Evolutionary conservation across 352 stramenopile genomes (phyloP), one percentile per base, ranked within the genome.

Genomic region (Phytophthora citrophthora): DNA sequence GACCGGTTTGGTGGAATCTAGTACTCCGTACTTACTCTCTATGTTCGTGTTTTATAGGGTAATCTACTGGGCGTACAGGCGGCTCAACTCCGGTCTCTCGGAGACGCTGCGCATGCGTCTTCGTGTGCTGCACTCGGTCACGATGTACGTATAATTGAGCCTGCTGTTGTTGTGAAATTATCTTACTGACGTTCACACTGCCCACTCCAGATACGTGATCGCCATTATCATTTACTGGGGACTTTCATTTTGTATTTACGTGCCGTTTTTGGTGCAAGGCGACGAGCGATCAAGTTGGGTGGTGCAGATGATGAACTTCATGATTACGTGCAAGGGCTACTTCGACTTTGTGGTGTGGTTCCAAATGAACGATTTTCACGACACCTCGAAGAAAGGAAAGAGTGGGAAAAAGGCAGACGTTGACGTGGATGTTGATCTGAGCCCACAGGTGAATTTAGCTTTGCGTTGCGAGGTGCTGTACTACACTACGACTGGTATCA

Each of bases 221-320:
- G 88, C 88, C n/a, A 94, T 96, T 61, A 93, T 96, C 71, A 93
- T 96, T 55, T 96, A 96, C 72, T 96, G 88, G 88, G 83, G 80
- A 12, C 64, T 96, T 61, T 94, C 85, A 13, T 94, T 96, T 64
- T 75, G 79, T 55, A 74, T 94, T 60, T 96, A 94, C 68, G 84
- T 96, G 54, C 88, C 88, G 43, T 96, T 94, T 57, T 61, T 96
- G 24, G 71, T 91, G n/a, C 69, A 91, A 64, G 71, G 70, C 2
- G 38, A 85, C 7, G 81, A 77, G 15, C 75, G 79, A 31, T 73
- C 67, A 13, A 64, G 58, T 31, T 69, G 74, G 69, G 63, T 95
- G 10, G 70, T 68, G 34, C 84, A 95, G 64, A 81, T 94, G 70
- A 95, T 94, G 86, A 91, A 86, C 62, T 95, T 94, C 46, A 94